Evolutionary conservation across 73 alveolate genomes (phyloP), one percentile per base, ranked within the genome.

Genomic region (Paramecium sonneborni): DNA sequence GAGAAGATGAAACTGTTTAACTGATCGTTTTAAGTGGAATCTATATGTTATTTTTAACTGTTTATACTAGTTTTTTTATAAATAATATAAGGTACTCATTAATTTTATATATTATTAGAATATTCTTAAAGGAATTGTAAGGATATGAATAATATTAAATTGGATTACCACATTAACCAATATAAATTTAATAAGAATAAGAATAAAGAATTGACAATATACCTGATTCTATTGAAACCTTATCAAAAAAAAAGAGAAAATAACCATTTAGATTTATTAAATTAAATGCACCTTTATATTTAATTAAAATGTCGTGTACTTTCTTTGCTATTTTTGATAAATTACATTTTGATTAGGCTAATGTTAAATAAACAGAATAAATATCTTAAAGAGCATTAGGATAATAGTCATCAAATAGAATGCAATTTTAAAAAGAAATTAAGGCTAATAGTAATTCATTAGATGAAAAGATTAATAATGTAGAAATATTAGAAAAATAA

Each of bases 251-350:
- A 8, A 15, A 4, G 20, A 48, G 24, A 18, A 15, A 48, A 48
- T 12, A 48, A 5, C 3, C 20, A 48, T 48, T 48, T 3, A 12
- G 68, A 28, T 68, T 18, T 28, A 5, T 23, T 6, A 12, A 24
- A 68, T 28, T 68, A 8, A 68, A 24, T 68, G 24, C 24, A 23
- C 85, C 85, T 20, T 20, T 68, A 68, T 68, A 68, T 68, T 28
- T 68, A 24, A 68, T 68, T 9, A 74, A 74, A 34, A 23, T 79
- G 69, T 43, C 76, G 2, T 79, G 90, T 48, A 79, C 90, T 6
- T 79, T n/a, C 34, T 79, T 79, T 79, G 90, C 76, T 37, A 46
- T 79, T 26, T 79, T 79, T 15, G 90, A 79, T 79, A 79, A 79
- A 21, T 4, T 39, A 24, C 52, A 44, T 6, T 0, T 8, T 32